phyloP scores from a whole-genome alignment of 176 grass and related monocot species.

The Bromus sterilis region DNA sequence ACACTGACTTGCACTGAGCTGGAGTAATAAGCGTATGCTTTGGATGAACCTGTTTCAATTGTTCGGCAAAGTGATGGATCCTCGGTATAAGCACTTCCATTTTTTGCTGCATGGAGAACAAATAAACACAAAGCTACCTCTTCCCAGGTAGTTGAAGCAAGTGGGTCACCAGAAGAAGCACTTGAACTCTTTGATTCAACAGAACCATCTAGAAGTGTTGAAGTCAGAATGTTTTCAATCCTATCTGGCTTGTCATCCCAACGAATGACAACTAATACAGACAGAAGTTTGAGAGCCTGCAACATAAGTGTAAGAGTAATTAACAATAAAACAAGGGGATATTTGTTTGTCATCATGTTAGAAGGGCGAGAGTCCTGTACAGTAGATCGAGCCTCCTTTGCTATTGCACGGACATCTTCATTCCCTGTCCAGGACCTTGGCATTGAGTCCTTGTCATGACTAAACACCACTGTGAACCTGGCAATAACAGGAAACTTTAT shows the following conservation, averaged over 20 bases:
- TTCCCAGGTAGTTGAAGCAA: slow-evolving; percentile 85
- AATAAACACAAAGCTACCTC: slow-evolving; percentile 32
- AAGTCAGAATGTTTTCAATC: slow-evolving; percentile 60
- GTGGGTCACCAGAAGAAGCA: slow-evolving; percentile 51
- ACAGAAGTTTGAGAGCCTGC: slow-evolving; percentile 85
- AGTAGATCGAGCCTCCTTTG: slow-evolving; percentile 78
- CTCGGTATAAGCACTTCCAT: not conserved
- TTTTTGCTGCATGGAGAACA: slow-evolving; percentile 1
- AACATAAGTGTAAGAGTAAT: slow-evolving; percentile 12
- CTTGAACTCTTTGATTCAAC: slow-evolving; percentile 35
- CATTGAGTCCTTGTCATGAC: slow-evolving; percentile 93
- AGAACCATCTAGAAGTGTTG: slow-evolving; percentile 54
- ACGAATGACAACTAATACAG: slow-evolving; percentile 66
- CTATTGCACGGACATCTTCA: slow-evolving; percentile 85
- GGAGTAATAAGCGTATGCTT: slow-evolving; percentile 72
- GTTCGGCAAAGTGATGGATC: not conserved
- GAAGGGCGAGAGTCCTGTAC: slow-evolving; percentile 33
- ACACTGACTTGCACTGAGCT: slow-evolving; percentile 74
- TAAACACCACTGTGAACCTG: slow-evolving; percentile 88
- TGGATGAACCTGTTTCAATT: slow-evolving; percentile 47
- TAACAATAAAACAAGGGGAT: not conserved
- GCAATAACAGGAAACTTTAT: slow-evolving; percentile 7
- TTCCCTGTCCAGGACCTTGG: slow-evolving; percentile 95
- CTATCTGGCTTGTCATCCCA: slow-evolving; percentile 72
- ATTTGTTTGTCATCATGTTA: not conserved